These are phyloP conservation scores for Trametopsis cervina DNA, from an alignment of 768 basidiomycete species.

Conservation along the genomic window DNA sequence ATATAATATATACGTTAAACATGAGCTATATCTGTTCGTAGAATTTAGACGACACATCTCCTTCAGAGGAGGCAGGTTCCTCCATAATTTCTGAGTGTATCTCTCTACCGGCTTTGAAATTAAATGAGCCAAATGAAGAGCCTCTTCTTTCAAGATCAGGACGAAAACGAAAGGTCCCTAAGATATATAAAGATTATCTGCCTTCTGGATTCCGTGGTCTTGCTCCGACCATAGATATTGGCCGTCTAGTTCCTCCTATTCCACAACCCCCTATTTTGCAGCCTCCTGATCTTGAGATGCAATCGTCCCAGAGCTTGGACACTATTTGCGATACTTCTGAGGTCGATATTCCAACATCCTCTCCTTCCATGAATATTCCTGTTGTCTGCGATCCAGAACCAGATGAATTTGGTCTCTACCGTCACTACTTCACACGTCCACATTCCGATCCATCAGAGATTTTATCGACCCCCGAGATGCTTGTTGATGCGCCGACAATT, in stretches of 20 bases:
- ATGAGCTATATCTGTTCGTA: neutral
- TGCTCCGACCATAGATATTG: neutral
- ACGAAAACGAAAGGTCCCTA: constrained; percentile 1
- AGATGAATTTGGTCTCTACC: constrained; percentile 4
- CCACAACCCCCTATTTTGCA: neutral
- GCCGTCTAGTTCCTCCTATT: neutral
- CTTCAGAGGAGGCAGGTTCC: neutral
- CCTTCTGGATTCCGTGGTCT: constrained; percentile 2
- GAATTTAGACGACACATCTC: neutral
- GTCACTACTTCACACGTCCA: neutral
- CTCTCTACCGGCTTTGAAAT: neutral
- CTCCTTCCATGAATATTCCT: neutral
- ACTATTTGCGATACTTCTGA: neutral
- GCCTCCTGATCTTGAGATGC: neutral
- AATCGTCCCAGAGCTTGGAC: neutral
- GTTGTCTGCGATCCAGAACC: no score
- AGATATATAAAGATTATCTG: neutral
- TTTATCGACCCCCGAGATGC: neutral
- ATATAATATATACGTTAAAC: no score
- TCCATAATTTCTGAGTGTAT: neutral
- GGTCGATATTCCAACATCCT: neutral
- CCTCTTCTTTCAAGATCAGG: neutral
- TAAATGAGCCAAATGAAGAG: neutral
- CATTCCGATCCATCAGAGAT: neutral
- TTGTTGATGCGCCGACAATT: neutral